A percentile compares a stretch with the other conserved stretches of the same genome.
phyloP scores from a whole-genome alignment of 176 grass and related monocot genomes.

The Alloteropsis semialata region DNA sequence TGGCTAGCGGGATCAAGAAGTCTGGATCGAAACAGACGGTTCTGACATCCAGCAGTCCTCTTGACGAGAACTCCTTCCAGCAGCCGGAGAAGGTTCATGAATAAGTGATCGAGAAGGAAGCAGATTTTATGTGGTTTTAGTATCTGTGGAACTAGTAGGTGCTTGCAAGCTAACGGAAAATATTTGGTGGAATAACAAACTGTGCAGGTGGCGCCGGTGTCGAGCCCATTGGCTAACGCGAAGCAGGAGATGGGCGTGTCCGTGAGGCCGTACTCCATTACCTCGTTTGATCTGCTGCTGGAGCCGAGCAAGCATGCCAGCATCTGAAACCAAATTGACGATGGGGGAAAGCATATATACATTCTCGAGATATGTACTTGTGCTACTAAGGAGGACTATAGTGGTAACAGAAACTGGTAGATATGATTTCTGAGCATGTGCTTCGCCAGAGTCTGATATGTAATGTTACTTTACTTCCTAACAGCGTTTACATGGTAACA shows the following conservation, averaged over 20 bases:
- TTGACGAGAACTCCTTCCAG: constrained; percentile 77
- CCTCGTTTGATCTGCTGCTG: constrained; percentile 65
- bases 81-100: constrained; percentile 60
- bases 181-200: not conserved
- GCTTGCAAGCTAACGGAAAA: not conserved
- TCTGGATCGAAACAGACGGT: constrained; percentile 49
- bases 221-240: constrained; percentile 20
- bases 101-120: not conserved
- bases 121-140: not conserved
- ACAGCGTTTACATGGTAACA: too few relatives aligned
- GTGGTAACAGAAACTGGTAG: not conserved
- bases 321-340: too few relatives aligned
- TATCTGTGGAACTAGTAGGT: not conserved
- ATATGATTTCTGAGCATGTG: too few relatives aligned
- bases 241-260: constrained; percentile 49
- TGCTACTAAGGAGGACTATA: not conserved
- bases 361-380: not conserved
- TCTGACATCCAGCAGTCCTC: constrained; percentile 55
- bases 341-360: too few relatives aligned
- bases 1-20: constrained; percentile 38
- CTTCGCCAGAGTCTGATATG: too few relatives aligned
- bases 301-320: constrained; percentile 36
- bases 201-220: constrained; percentile 54
- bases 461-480: too few relatives aligned
- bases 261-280: constrained; percentile 52